These are phyloP conservation scores for Phytophthora cactorum DNA, from an alignment of 352 stramenopile species.

Conservation along the genomic window DNA sequence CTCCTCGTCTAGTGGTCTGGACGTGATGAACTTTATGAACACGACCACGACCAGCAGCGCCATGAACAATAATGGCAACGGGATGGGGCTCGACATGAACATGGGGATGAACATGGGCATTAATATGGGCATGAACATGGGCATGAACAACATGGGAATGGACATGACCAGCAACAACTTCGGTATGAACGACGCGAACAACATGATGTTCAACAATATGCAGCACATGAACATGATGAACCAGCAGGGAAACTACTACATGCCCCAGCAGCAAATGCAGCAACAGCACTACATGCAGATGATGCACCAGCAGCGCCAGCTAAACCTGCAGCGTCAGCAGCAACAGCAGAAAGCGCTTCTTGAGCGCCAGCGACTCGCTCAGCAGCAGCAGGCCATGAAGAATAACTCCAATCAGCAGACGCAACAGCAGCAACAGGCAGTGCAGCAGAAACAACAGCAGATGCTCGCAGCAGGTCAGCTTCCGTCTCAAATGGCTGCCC, in stretches of 20 bases:
- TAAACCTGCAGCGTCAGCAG: conserved; percentile 46
- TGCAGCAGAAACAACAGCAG: conserved; percentile 50
- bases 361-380: conserved; percentile 37
- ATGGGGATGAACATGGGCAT: conserved; percentile 61
- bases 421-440: conserved; percentile 39
- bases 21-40: conserved; percentile 46
- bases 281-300: conserved; percentile 85
- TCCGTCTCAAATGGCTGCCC: conserved; percentile 31
- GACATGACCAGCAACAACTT: conserved; percentile 66
- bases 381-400: conserved; percentile 43
- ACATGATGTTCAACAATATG: conserved; percentile 82
- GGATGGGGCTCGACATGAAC: conserved; percentile 47
- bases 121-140: conserved; percentile 64
- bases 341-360: conserved; percentile 44
- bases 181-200: conserved; percentile 56
- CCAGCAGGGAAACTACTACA: conserved; percentile 67
- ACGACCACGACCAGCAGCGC: conserved; percentile 36
- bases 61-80: conserved; percentile 26
- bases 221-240: conserved; percentile 84
- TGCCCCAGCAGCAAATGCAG: conserved; percentile 75
- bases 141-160: conserved; percentile 67
- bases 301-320: conserved; percentile 43
- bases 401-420: conserved; percentile 25
- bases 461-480: conserved; percentile 37
- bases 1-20: conserved; percentile 54